Percentiles rank a stretch among this genome's conserved stretches.
Evolutionary conservation across 768 basidiomycete genomes (phyloP).

Genomic region (Calocera cornea): DNA sequence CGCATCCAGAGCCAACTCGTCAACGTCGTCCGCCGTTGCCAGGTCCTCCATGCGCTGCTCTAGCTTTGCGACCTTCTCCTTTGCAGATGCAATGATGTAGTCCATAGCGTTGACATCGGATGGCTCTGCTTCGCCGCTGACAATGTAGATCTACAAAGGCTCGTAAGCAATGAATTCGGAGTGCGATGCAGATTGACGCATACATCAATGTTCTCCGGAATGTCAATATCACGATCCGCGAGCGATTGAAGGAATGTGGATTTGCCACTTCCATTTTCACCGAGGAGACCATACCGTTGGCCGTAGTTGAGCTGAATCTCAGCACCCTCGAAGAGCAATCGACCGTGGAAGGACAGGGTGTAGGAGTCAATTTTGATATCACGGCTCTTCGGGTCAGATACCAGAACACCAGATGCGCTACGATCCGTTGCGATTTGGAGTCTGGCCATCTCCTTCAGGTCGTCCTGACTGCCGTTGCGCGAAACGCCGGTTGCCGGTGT

Average conservation of each 20-base stretch:
- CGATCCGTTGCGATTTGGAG: slow-evolving; percentile 81
- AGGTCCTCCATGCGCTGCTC: slow-evolving; percentile 91
- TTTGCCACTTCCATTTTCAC: slow-evolving; percentile 99
- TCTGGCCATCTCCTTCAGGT: slow-evolving; percentile 75
- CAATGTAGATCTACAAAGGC: slow-evolving; percentile 63
- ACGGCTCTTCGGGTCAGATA: slow-evolving; percentile 81
- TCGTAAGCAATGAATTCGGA: neutral
- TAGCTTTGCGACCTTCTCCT: slow-evolving; percentile 80
- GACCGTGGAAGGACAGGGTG: slow-evolving; percentile 94
- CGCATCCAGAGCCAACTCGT: slow-evolving; percentile 74
- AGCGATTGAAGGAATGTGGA: slow-evolving; percentile 94
- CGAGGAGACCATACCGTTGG: slow-evolving; percentile 85
- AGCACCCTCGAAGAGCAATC: slow-evolving; percentile 45
- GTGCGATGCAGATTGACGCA: slow-evolving; percentile 10
- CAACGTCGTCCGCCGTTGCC: slow-evolving; percentile 75
- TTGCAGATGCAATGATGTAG: slow-evolving; percentile 87
- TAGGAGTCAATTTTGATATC: slow-evolving; percentile 96
- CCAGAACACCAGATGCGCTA: slow-evolving; percentile 82
- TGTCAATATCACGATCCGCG: slow-evolving; percentile 87
- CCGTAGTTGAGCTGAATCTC: slow-evolving; percentile 77
- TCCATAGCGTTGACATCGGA: slow-evolving; percentile 92
- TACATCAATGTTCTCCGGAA: slow-evolving; percentile 82
- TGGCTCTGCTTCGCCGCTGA: slow-evolving; percentile 89
- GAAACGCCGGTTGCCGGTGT: slow-evolving; percentile 77
- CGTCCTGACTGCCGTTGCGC: slow-evolving; percentile 66